Conservation (phyloP, 78 protist genomes). For the Dictyostelium capitatum region DNA sequence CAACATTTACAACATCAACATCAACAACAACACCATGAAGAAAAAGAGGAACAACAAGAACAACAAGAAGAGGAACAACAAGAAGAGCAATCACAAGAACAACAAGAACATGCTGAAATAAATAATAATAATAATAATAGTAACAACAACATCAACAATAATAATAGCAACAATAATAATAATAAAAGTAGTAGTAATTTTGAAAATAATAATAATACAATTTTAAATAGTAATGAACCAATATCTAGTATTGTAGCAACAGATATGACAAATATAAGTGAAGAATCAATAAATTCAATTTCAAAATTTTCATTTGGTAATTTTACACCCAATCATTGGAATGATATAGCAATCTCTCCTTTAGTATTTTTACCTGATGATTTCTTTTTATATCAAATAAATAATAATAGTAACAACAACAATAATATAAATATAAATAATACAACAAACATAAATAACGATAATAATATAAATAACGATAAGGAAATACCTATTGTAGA, state of each 20-base stretch:
- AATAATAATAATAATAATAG: neutral
- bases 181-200: neutral
- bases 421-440: neutral
- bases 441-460: neutral
- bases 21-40: neutral
- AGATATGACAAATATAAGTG: neutral
- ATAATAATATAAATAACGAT: neutral
- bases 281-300: conserved; percentile 24
- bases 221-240: conserved; percentile 18
- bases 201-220: neutral
- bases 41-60: conserved; percentile 27
- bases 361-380: conserved; percentile 35
- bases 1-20: neutral
- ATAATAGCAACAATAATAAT: neutral
- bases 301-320: conserved; percentile 32
- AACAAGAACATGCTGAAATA: neutral
- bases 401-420: neutral
- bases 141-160: neutral
- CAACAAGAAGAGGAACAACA: neutral
- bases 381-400: conserved; percentile 25
- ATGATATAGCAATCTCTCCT: conserved; percentile 18
- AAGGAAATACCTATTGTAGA: neutral
- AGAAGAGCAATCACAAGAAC: neutral
- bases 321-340: conserved; percentile 17
- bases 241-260: conserved; percentile 8